A percentile compares a stretch with the other conserved stretches of the same genome.
Evolutionary conservation across 2,329 filamentous ascomycete species (phyloP).

Genomic region (Clarireedia homoeocarpa): DNA sequence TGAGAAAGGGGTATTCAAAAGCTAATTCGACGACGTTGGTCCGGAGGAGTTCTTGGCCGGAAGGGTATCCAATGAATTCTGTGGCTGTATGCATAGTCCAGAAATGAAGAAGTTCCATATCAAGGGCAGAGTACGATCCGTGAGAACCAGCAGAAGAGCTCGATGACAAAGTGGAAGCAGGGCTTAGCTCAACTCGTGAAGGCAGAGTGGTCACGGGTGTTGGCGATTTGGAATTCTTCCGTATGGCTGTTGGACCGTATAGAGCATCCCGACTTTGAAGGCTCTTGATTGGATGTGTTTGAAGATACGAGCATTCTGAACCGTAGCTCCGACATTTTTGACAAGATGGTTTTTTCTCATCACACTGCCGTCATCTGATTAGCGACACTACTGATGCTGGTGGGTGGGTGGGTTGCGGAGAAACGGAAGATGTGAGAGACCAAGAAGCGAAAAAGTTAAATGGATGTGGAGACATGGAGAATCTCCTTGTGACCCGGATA

Average conservation of each 20-base stretch:
- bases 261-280: constrained; percentile 1
- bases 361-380: constrained; percentile 17
- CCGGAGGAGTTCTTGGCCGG: constrained; percentile 16
- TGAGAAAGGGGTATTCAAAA: constrained; percentile 28
- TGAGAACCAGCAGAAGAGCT: background rate
- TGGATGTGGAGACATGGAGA: too few relatives aligned
- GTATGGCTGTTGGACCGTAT: background rate
- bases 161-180: constrained; percentile 1
- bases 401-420: background rate
- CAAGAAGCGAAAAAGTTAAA: background rate
- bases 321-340: constrained; percentile 22
- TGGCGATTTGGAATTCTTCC: background rate
- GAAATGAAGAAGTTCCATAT: constrained; percentile 37
- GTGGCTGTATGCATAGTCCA: constrained; percentile 33
- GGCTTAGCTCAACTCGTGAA: constrained; percentile 1
- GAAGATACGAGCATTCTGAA: constrained; percentile 24
- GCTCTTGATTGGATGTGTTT: constrained; percentile 21
- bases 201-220: constrained; percentile 8
- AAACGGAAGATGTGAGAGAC: background rate
- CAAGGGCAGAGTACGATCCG: constrained; percentile 27
- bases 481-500: too few relatives aligned
- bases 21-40: constrained; percentile 20
- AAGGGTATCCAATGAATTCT: constrained; percentile 17
- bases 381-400: background rate
- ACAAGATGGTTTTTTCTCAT: constrained; percentile 25